Conservation (phyloP, 2,329 filamentous ascomycete species). For the Zymoseptoria tritici region DNA sequence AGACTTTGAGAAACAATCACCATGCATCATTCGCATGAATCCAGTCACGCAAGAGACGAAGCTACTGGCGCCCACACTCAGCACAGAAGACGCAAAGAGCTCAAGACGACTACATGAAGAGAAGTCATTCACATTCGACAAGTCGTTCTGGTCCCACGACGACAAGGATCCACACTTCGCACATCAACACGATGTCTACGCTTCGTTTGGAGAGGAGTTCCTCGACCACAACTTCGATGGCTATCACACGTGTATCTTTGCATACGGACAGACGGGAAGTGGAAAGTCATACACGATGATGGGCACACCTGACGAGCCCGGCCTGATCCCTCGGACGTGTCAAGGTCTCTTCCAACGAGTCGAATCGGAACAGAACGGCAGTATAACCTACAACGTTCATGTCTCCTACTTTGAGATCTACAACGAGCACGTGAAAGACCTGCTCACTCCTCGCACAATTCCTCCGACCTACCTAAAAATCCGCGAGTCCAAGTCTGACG, state of each 20-base stretch:
- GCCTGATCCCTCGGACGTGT: slow-evolving; percentile 89
- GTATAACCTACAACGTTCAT: slow-evolving; percentile 92
- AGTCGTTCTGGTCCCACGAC: slow-evolving; percentile 95
- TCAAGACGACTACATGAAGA: slow-evolving; percentile 73
- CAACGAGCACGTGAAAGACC: slow-evolving; percentile 95
- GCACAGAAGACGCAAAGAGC: slow-evolving; percentile 35
- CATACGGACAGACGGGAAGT: slow-evolving; percentile 94
- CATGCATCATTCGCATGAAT: slow-evolving; percentile 89
- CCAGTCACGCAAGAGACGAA: slow-evolving; percentile 78
- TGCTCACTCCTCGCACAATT: slow-evolving; percentile 73
- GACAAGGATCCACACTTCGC: slow-evolving; percentile 76
- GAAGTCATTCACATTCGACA: slow-evolving; percentile 92
- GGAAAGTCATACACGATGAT: slow-evolving; percentile 99
- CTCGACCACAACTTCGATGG: slow-evolving; percentile 98
- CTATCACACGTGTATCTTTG: slow-evolving; percentile 98
- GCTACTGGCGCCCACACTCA: slow-evolving; percentile 56
- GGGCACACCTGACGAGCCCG: slow-evolving; percentile 76
- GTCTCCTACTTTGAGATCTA: slow-evolving; percentile 99
- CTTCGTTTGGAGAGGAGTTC: slow-evolving; percentile 89
- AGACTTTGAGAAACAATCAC: slow-evolving; percentile 70
- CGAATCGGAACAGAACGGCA: slow-evolving; percentile 72
- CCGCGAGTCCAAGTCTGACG: slow-evolving; percentile 87
- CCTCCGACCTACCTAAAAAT: slow-evolving; percentile 92
- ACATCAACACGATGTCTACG: slow-evolving; percentile 87
- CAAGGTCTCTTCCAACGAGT: slow-evolving; percentile 94